Evolutionary conservation across 2,329 filamentous ascomycete genomes (phyloP), one percentile per base, ranked within the genome.

Genomic region (Penicillium italicum): DNA sequence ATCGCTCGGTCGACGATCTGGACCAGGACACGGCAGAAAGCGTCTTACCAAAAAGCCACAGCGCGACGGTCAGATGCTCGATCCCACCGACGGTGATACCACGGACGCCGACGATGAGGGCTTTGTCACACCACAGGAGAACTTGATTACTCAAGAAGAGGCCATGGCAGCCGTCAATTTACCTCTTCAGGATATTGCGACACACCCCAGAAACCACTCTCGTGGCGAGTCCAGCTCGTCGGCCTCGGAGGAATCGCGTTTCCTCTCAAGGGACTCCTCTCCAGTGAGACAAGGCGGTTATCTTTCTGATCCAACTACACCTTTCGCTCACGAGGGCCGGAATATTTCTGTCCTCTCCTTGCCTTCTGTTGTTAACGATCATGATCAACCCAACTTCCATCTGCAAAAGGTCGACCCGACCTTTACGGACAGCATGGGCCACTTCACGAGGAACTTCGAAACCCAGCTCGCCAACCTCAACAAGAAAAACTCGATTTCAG

Each of bases 321-420:
- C 51, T 26, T 42, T 43, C 38, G 24, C 45, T 26, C 45, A 50
- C 7, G 18, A 37, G 9, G 2, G n/a, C 52, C 74, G 72, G 61
- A 75, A 70, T 60, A 70, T 72, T 34, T 81, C 79, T 4, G 74
- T 77, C 14, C 76, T 86, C 31, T 84, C 81, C 22, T 74, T 85
- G 6, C 76, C 83, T 47, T 77, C 78, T 9, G 78, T 87, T 26
- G 77, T 86, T 24, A 81, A 84, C n/a, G 51, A 54, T 6, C 50
- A 53, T n/a, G 81, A 82, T 56, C 84, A 85, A 68, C 80, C 80
- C 50, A 79, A 85, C 63, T 84, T 82, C 68, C 80, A 82, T 59
- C 77, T 86, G 24, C 85, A 88, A 65, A 84, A 86, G 58, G 82
- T 88, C 1, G 84, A 85, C 63, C 85, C 85, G 5, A 85, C 84